Base-by-base conservation (phyloP, 2,329 filamentous ascomycete species). In the Biscogniauxia mediterranea region DNA sequence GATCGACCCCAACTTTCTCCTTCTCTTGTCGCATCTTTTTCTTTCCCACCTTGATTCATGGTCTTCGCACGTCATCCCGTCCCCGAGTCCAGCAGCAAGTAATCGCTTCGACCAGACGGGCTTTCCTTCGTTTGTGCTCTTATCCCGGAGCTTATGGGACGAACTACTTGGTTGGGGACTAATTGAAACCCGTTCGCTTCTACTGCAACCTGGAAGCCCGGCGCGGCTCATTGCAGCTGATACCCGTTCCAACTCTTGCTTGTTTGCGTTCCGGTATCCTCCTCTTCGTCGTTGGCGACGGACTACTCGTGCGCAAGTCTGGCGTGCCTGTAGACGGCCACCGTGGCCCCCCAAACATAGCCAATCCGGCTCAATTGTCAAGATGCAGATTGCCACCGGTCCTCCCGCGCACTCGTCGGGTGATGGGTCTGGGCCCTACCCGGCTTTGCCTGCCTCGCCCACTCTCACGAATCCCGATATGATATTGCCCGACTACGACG, bases 391-490 rank as follows among this genome's bases (percentile, higher is more conserved):
- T 51, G 56, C 66, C 54, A 64, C 69, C 42, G 67, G 62, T 55
- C 56, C 66, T 23, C 59, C 66, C 32, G 58, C 62, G 55, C 69
- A 66, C 54, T 62, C 61, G 51, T 65, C 67, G 51, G 69, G 64
- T 60, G 59, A 66, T 28, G 66, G 63, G 63, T 70, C 70, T 56
- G 65, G 70, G 59, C 63, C 75, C 52, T 81, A 83, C 68, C 75
- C 79, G 19, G 73, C 81, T 52, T 76, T 81, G 61, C 88, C 90
- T 65, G 87, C 86, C 13, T 96, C 92, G 62, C 93, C 93, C 54
- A 96, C 93, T 2, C 80, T 97, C 70, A 96, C 92, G 59, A 96
- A 97, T 75, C 92, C 93, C 57, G 93, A 96, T 75, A 93, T 97
- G 92, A 96, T 97, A 70, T 80, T 97, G 57, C 93, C 93, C 63